Base-by-base conservation (phyloP, 768 basidiomycete species). In the Amylocystis lapponica region DNA sequence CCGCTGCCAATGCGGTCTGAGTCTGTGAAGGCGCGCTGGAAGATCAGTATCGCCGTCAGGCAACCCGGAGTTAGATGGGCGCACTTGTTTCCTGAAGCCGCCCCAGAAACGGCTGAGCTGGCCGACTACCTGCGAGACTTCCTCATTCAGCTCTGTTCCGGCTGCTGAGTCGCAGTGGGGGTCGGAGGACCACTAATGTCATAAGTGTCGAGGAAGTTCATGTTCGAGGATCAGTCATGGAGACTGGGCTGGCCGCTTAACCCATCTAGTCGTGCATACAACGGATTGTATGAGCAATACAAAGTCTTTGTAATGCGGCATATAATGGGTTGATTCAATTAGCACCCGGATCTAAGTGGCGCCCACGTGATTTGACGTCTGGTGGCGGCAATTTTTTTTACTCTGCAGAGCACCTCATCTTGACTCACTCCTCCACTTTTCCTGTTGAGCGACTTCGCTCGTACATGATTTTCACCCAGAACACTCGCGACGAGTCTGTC, bases 41-140 rank as follows among this genome's bases (percentile, higher is more conserved):
- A 19, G 20, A 33, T 20, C 27, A 36, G 21, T 19, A 14, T 23
- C 14, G 36, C 27, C n/a, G 7, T 31, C n/a, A 5, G 23, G 27
- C 27, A 32, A 7, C 2, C 30, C 21, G 13, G 23, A 11, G 27
- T 5, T n/a, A 7, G 12, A 17, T 16, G 4, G 37, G 56, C 79
- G 50, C 53, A 81, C 91, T 81, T 93, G 91, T 61, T 85, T 87
- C 69, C 81, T 79, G 57, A 94, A 86, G 23, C 89, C 86, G 34
- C 90, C 90, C 93, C 93, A 96, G 58, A 92, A 83, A 39, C 83
- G 72, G 22, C 83, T 81, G 11, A 95, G 68, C 55, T 89, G 84
- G n/a, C 87, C 87, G 31, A 94, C 79, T 19, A 92, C 92, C 55
- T 95, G 84, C 2, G 75, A 75, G 12, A 96, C 88, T 62, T 96